Evolutionary conservation across 768 basidiomycete species (phyloP).

Genomic region (Mycena capillaripes): DNA sequence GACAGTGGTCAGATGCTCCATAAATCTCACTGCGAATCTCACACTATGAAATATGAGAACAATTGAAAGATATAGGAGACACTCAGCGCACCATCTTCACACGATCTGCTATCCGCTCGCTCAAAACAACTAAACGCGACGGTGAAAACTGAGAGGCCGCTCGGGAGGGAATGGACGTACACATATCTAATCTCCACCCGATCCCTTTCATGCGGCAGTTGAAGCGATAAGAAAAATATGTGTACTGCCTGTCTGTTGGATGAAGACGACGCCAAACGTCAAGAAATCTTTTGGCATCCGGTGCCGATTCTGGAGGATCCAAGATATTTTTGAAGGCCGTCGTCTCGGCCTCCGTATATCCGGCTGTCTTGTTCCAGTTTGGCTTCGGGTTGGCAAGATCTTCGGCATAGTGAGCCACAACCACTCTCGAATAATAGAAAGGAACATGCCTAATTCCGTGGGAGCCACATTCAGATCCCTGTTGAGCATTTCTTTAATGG

Average conservation of each 20-base stretch:
- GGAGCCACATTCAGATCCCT: conserved; percentile 92
- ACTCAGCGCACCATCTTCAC: conserved; percentile 68
- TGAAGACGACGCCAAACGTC: conserved; percentile 87
- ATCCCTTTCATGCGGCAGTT: conserved; percentile 84
- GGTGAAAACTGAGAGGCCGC: conserved; percentile 1
- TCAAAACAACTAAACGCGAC: conserved; percentile 72
- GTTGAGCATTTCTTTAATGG: too few relatives aligned
- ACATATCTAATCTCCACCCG: conserved; percentile 91
- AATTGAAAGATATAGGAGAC: not conserved
- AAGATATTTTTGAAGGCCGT: conserved; percentile 80
- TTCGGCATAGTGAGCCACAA: conserved; percentile 40
- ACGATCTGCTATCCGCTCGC: conserved; percentile 73
- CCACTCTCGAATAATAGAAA: too few relatives aligned
- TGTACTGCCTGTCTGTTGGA: conserved; percentile 79
- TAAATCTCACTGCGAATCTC: conserved; percentile 90
- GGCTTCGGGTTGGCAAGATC: conserved; percentile 77
- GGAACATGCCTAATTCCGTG: conserved; percentile 71
- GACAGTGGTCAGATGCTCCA: conserved; percentile 90
- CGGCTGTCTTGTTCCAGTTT: conserved; percentile 92
- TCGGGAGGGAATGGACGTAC: conserved; percentile 52
- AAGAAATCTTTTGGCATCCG: conserved; percentile 66
- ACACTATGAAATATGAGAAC: conserved; percentile 58
- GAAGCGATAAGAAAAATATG: conserved; percentile 89
- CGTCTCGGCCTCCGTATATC: conserved; percentile 88
- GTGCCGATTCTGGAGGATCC: conserved; percentile 57